Conservation (phyloP, 2,329 filamentous ascomycete genomes). For the Chaetothyriales sp. region DNA sequence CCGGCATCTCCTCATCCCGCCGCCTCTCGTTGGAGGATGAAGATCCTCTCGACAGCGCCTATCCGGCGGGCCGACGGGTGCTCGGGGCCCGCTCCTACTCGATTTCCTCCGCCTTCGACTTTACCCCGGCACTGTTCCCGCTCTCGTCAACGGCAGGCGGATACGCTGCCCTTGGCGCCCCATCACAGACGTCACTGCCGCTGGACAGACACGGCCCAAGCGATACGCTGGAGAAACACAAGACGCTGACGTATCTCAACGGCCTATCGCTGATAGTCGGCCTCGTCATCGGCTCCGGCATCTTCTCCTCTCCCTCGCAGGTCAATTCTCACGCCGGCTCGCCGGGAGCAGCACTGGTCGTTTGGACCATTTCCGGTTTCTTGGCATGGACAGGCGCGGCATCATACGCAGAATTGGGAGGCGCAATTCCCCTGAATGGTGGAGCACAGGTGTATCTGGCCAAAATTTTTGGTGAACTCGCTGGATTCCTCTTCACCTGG, state of each 20-base stretch:
- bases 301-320: conserved; percentile 87
- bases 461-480: conserved; percentile 90
- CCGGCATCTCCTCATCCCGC: conserved; percentile 85
- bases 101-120: conserved; percentile 86
- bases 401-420: conserved; percentile 89
- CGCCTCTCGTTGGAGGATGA: conserved; percentile 78
- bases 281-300: conserved; percentile 88
- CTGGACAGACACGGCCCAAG: conserved; percentile 43
- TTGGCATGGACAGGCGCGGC: conserved; percentile 92
- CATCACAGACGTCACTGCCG: conserved; percentile 39
- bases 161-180: conserved; percentile 75
- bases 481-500: conserved; percentile 93
- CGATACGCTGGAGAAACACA: conserved; percentile 84
- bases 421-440: conserved; percentile 89
- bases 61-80: conserved; percentile 39
- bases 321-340: conserved; percentile 87
- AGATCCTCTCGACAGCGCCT: conserved; percentile 51
- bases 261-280: conserved; percentile 83
- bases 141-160: conserved; percentile 68
- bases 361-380: conserved; percentile 83
- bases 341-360: conserved; percentile 74
- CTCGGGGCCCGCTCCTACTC: conserved; percentile 60
- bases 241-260: conserved; percentile 89
- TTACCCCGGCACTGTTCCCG: conserved; percentile 83
- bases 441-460: conserved; percentile 86